Evolutionary conservation across 2,329 filamentous ascomycete genomes (phyloP).

Genomic region (Aspergillus proliferans): DNA sequence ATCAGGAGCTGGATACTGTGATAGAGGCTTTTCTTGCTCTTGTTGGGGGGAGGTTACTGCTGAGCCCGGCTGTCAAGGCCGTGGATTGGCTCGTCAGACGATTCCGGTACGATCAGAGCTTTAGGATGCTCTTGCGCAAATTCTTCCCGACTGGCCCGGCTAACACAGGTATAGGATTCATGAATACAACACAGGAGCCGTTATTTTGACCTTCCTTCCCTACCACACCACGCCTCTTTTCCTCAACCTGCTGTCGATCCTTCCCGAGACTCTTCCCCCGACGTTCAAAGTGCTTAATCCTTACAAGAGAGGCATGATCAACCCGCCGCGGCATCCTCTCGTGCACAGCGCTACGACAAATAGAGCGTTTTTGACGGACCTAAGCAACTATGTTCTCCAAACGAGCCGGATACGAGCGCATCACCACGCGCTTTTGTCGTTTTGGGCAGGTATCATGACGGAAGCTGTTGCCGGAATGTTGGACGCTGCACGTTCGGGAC

Average conservation of each 20-base stretch:
- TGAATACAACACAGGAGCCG: slow-evolving; percentile 73
- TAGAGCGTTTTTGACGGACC: slow-evolving; percentile 63
- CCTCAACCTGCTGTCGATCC: slow-evolving; percentile 75
- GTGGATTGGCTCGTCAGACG: slow-evolving; percentile 91
- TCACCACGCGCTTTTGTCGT: slow-evolving; percentile 71
- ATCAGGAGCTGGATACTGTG: slow-evolving; percentile 69
- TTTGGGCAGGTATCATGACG: slow-evolving; percentile 84
- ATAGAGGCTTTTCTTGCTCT: slow-evolving; percentile 79
- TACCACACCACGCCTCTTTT: slow-evolving; percentile 87
- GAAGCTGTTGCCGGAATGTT: slow-evolving; percentile 80
- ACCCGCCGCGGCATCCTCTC: slow-evolving; percentile 71
- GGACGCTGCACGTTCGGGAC: slow-evolving; percentile 68
- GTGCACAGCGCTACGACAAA: slow-evolving; percentile 79
- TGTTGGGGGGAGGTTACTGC: slow-evolving; percentile 65
- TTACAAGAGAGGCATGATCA: slow-evolving; percentile 71
- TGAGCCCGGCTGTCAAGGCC: slow-evolving; percentile 83
- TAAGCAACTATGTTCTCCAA: slow-evolving; percentile 74
- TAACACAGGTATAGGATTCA: slow-evolving; percentile 59
- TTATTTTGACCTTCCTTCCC: slow-evolving; percentile 82
- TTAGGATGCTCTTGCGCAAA: background rate
- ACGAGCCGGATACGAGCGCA: slow-evolving; percentile 66
- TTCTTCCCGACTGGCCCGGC: background rate
- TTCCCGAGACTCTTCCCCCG: slow-evolving; percentile 65
- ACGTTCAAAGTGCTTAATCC: slow-evolving; percentile 80
- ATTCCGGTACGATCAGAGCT: slow-evolving; percentile 60